Base-by-base conservation (phyloP, 129 eudicot species). In the Glebionis coronaria region DNA sequence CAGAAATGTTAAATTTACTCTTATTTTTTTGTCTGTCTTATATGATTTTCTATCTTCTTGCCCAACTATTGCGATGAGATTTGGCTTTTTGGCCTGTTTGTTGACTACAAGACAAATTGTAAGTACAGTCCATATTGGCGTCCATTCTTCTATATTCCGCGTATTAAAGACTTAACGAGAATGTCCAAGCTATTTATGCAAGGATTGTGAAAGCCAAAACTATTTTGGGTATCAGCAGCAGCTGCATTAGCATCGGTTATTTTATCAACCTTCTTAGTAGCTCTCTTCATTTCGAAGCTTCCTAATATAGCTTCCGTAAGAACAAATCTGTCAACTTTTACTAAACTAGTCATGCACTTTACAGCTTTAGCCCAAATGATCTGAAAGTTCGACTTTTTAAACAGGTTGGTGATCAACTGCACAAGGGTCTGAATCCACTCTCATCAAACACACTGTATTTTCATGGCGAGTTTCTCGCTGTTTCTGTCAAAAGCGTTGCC, bases 191-290 rank as follows among this genome's bases (percentile, higher is more conserved):
- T 12, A 31, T 64, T 15, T 28, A 72, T 75, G 73, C 85, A 91
- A 96, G 84, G 95, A 65, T 52, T 76, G 76, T 70, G 70, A 56
- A 85, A 77, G 31, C 95, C 90, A 0, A 91, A 85, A 28, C 81
- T 91, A 14, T 91, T 91, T 71, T 91, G 93, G 97, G 49, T 91
- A 63, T 91, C 97, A 70, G 97, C 97, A n/a, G 95, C 88, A 62
- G 86, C 95, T 10, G 95, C 97, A 67, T 82, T 91, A 69, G 69
- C 88, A 61, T 91, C 88, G 2, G 95, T 91, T 61, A 77, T 91
- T 64, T 60, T 87, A 8, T 91, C 97, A 14, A 91, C 97, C 23
- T 27, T 85, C 64, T 20, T 91, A 16, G 89, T 91, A 6, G 77
- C 73, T 67, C 66, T 79, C 50, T 74, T 87, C 68, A 79, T 72